These are phyloP conservation scores for Gossypium schwendimanii DNA, from an alignment of 441 rosid genomes.

Conservation along the genomic window DNA sequence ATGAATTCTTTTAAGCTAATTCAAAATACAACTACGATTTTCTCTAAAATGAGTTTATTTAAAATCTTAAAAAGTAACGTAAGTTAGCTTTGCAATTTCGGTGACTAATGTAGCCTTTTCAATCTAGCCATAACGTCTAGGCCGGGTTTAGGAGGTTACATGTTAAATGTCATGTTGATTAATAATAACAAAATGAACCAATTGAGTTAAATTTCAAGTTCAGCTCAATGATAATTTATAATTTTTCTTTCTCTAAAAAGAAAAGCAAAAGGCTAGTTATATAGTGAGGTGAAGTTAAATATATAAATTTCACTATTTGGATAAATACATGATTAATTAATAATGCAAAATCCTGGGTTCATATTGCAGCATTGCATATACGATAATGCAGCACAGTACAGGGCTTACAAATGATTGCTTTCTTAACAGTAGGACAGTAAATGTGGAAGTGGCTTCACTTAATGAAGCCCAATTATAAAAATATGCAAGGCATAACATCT, in stretches of 20 bases:
- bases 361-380: neutral
- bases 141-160: too few relatives aligned
- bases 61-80: too few relatives aligned
- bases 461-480: constrained; percentile 23
- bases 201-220: neutral
- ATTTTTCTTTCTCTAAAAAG: neutral
- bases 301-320: neutral
- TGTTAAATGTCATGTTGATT: too few relatives aligned
- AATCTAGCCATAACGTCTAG: too few relatives aligned
- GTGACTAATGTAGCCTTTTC: too few relatives aligned
- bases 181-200: neutral
- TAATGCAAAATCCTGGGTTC: neutral
- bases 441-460: constrained; percentile 11
- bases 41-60: too few relatives aligned
- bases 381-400: constrained; percentile 8
- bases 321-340: neutral
- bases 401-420: constrained; percentile 16
- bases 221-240: neutral
- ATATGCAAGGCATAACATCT: constrained; percentile 19
- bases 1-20: too few relatives aligned
- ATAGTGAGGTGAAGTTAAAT: neutral
- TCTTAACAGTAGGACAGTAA: constrained; percentile 10
- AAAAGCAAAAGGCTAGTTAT: neutral
- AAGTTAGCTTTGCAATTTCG: too few relatives aligned
- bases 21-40: too few relatives aligned